Conservation (phyloP, 352 stramenopile genomes). For the Discostella stelligera region DNA sequence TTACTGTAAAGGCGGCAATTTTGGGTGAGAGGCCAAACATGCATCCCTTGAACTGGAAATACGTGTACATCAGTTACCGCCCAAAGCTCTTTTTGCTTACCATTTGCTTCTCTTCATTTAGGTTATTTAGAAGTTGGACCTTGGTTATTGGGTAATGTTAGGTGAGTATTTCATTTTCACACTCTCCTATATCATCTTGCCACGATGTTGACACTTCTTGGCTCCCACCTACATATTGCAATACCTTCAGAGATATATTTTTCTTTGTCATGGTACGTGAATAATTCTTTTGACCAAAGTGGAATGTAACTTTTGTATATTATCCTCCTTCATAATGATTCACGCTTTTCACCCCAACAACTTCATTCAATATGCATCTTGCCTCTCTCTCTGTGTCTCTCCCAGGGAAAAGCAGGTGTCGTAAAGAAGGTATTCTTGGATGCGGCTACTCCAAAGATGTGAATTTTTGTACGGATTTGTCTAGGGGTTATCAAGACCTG, state of each 20-base stretch:
- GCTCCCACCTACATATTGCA: background rate
- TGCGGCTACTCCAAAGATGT: slow-evolving; percentile 76
- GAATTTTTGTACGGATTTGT: background rate
- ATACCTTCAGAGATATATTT: slow-evolving; percentile 66
- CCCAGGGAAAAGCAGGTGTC: slow-evolving; percentile 72
- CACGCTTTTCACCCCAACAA: background rate
- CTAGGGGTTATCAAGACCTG: too few species aligned
- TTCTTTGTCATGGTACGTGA: slow-evolving; percentile 69
- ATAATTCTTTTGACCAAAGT: slow-evolving; percentile 1
- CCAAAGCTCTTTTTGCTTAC: background rate
- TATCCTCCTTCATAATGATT: background rate
- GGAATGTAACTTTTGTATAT: background rate
- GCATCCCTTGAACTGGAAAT: background rate
- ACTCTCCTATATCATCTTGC: background rate
- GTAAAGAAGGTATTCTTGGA: slow-evolving; percentile 81
- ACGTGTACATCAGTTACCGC: background rate
- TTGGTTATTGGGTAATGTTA: slow-evolving; percentile 60
- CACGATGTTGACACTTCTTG: too few species aligned
- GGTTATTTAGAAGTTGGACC: slow-evolving; percentile 81
- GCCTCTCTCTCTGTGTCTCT: background rate
- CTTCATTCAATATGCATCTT: background rate
- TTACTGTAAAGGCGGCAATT: slow-evolving; percentile 80
- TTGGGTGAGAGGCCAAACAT: slow-evolving; percentile 36
- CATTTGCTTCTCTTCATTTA: slow-evolving; percentile 10
- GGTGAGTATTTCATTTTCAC: background rate